These are phyloP conservation scores for Penicillium sp. DNA, from an alignment of 2,329 filamentous ascomycete genomes.

Conservation along the genomic window DNA sequence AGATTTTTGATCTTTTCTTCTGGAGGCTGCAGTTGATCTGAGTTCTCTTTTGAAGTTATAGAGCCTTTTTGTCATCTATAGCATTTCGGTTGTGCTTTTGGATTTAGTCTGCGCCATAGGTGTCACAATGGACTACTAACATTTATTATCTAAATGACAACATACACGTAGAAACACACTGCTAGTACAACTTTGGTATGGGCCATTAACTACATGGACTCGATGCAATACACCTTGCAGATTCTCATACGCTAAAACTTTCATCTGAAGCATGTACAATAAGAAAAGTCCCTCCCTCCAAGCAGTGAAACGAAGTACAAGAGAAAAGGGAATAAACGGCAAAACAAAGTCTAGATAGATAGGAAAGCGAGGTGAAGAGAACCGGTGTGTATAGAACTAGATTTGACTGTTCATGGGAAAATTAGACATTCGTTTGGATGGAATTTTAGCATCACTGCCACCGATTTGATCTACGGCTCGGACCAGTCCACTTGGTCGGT, in stretches of 20 bases:
- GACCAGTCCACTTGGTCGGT: conserved; percentile 97
- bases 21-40: not conserved
- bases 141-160: not conserved
- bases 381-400: conserved; percentile 18
- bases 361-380: not conserved
- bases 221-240: not conserved
- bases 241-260: conserved; percentile 10
- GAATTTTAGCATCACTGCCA: conserved; percentile 9
- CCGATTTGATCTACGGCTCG: conserved; percentile 56
- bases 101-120: not conserved
- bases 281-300: conserved; percentile 10
- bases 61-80: not conserved
- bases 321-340: not conserved
- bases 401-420: conserved; percentile 15
- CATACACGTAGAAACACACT: not conserved
- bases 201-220: not conserved
- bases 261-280: conserved; percentile 25
- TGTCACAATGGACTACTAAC: not conserved
- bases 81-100: not conserved
- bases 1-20: not conserved
- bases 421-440: conserved; percentile 20
- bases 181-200: not conserved
- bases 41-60: not conserved
- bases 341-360: conserved; percentile 1
- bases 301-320: not conserved